Evolutionary conservation across 2,329 filamentous ascomycete genomes (phyloP).

Genomic region (Diaporthe australafricana): DNA sequence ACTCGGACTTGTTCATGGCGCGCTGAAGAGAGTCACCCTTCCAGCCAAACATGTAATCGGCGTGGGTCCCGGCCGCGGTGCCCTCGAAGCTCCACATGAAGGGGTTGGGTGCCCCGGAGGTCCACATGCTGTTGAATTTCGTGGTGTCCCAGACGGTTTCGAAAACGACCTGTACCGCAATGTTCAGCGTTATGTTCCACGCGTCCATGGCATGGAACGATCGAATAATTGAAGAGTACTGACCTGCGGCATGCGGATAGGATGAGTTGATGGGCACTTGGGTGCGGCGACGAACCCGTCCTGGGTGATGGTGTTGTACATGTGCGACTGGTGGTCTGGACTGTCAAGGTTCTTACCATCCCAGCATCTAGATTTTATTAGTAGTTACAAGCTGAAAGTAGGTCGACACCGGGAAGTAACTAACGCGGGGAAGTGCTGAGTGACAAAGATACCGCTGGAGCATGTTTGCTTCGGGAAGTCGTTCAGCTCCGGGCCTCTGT

Average conservation of each 20-base stretch:
- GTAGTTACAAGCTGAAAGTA: constrained; percentile 49
- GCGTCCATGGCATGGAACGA: too few species aligned
- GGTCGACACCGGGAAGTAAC: constrained; percentile 56
- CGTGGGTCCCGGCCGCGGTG: constrained; percentile 46
- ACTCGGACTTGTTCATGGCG: constrained; percentile 44
- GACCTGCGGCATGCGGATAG: constrained; percentile 47
- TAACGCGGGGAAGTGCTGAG: constrained; percentile 46
- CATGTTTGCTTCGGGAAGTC: constrained; percentile 53
- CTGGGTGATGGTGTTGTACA: constrained; percentile 44
- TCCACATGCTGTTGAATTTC: constrained; percentile 52
- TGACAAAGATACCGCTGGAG: constrained; percentile 51
- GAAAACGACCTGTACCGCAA: constrained; percentile 45
- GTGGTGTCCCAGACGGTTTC: constrained; percentile 59
- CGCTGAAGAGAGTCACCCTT: constrained; percentile 48
- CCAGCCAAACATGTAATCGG: constrained; percentile 50
- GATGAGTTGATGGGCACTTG: constrained; percentile 45
- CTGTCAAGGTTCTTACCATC: constrained; percentile 68
- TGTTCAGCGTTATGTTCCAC: not conserved
- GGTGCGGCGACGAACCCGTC: constrained; percentile 43
- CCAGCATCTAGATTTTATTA: constrained; percentile 61
- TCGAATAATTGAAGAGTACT: not conserved
- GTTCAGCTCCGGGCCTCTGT: constrained; percentile 40
- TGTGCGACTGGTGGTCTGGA: constrained; percentile 57
- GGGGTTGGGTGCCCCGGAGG: constrained; percentile 47
- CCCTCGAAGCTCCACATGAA: constrained; percentile 46